phyloP scores from a whole-genome alignment of 2,329 filamentous ascomycete species.

The Neocucurbitaria cava region DNA sequence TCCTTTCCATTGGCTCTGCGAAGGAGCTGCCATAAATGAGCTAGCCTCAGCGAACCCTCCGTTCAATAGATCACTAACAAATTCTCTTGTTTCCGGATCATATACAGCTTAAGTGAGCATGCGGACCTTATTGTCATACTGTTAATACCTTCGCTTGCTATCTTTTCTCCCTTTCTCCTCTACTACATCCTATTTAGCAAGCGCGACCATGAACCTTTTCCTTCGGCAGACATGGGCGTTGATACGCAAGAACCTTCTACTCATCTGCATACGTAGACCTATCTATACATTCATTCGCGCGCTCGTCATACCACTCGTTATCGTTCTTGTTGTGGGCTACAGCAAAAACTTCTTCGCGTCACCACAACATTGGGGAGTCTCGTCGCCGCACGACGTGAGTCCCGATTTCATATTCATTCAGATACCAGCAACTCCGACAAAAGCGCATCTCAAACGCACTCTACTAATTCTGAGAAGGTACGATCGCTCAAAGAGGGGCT shows the following conservation, averaged over 20 bases:
- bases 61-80: not conserved
- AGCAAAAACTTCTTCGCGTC: slow-evolving; percentile 33
- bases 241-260: slow-evolving; percentile 35
- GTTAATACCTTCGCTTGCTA: not conserved
- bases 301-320: slow-evolving; percentile 28
- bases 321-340: slow-evolving; percentile 29
- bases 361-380: slow-evolving; percentile 27
- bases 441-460: not conserved
- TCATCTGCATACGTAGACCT: slow-evolving; percentile 26
- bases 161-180: not conserved
- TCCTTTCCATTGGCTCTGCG: not conserved
- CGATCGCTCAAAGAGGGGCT: slow-evolving; percentile 27
- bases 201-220: slow-evolving; percentile 20
- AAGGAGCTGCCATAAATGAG: not conserved
- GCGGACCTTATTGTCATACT: not conserved
- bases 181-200: not conserved
- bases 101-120: not conserved
- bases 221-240: slow-evolving; percentile 32
- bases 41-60: not conserved
- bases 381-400: slow-evolving; percentile 30
- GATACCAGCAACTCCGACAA: not conserved
- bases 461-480: slow-evolving; percentile 16
- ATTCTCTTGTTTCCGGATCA: not conserved
- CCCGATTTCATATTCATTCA: not conserved
- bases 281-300: slow-evolving; percentile 33